Base-by-base conservation (phyloP, 305 asterid genomes). In the Plantago coronopus region DNA sequence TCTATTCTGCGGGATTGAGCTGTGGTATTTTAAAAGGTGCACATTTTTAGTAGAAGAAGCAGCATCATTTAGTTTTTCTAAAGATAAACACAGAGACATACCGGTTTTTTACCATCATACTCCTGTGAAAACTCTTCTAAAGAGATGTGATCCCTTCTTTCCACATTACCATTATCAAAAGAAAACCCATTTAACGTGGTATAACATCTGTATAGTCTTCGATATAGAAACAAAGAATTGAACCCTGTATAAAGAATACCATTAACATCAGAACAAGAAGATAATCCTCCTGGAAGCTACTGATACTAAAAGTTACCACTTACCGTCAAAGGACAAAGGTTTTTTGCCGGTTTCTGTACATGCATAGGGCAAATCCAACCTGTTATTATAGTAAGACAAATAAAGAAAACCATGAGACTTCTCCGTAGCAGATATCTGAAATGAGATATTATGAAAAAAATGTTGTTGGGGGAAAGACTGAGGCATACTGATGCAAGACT, bases 161-260 rank as follows among this genome's bases (percentile, higher is more conserved):
- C 95, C 55, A 89, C 91, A 69, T 87, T 93, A 69, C 96, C 96
- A 42, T 75, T 72, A 69, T 89, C 97, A 51, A 81, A 89, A 42
- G 87, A 78, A 78, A 93, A 93, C 67, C 83, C 89, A 71, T 74
- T 70, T 71, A 93, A 82, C 27, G 91, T 77, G 70, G 98, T 87
- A 73, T 87, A 71, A 66, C 96, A 86, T 74, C 99, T 82, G 76
- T 93, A 93, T 55, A 80, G 66, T 76, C 99, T 85, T 80, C 89
- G 73, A 64, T 93, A 87, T 62, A 93, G 95, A 66, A 83, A 89
- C 70, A 85, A 21, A 17, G 97, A 89, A 78, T 70, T 72, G 85
- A 87, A 93, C 43, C 99, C 99, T 93, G 84, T 74, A 75, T 54
- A 57, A 70, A 64, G 43, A 57, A 53, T 17, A 74, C 62, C 54